Evolutionary conservation across 805 yeast genomes (phyloP).

Genomic region (Metschnikowia baotianmanensis): DNA sequence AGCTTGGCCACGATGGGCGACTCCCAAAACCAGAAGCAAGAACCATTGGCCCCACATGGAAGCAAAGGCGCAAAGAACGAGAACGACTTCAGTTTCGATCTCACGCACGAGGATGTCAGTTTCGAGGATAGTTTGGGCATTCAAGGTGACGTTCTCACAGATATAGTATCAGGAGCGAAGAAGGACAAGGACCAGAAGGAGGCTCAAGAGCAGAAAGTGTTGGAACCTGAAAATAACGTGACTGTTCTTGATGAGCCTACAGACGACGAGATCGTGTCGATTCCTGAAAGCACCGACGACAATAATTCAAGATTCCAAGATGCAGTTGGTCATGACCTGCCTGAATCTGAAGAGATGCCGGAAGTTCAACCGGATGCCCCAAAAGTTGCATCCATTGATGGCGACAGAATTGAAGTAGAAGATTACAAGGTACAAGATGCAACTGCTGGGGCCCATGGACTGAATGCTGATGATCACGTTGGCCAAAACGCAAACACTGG

Average conservation of each 20-base stretch:
- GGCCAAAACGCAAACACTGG: no score
- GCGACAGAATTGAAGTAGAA: no score
- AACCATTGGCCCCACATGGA: neutral
- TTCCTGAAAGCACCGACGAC: neutral
- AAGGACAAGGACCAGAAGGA: no score
- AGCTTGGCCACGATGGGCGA: constrained; percentile 27
- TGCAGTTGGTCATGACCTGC: neutral
- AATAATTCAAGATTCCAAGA: constrained; percentile 4
- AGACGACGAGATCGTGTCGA: constrained; percentile 3
- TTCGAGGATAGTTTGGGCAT: constrained; percentile 40
- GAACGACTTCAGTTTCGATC: constrained; percentile 39
- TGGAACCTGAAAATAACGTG: neutral
- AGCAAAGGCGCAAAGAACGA: neutral
- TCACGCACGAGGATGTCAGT: constrained; percentile 38
- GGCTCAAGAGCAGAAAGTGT: neutral
- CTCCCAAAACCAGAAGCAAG: neutral
- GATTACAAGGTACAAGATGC: no score
- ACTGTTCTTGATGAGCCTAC: neutral
- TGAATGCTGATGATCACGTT: no score
- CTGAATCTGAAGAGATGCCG: neutral
- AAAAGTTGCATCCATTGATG: no score
- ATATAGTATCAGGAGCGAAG: constrained; percentile 12
- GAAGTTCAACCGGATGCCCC: no score
- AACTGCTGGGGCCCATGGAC: no score
- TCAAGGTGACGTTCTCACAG: constrained; percentile 28